phyloP scores from a whole-genome alignment of 345 rosid species.

The Triadica sebifera region DNA sequence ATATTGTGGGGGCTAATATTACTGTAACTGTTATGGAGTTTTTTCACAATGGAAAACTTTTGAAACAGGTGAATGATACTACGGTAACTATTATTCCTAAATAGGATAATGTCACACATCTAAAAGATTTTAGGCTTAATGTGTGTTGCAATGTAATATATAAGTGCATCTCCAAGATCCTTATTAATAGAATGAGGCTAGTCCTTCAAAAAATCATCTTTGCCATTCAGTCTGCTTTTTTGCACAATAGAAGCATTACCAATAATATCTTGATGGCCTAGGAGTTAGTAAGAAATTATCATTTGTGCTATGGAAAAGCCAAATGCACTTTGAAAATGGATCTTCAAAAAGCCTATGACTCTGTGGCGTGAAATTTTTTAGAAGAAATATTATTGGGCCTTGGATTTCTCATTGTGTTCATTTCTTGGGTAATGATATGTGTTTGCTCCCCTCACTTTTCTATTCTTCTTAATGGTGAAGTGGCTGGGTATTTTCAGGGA shows the following conservation, averaged over 20 bases:
- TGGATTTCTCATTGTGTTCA: neutral
- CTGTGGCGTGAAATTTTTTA: neutral
- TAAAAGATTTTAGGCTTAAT: neutral
- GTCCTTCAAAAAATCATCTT: neutral
- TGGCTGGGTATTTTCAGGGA: neutral
- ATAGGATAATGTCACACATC: neutral
- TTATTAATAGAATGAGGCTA: neutral
- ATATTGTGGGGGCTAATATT: neutral
- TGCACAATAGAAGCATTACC: neutral
- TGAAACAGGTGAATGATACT: neutral
- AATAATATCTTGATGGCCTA: neutral
- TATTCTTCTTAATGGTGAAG: neutral
- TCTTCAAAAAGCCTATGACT: neutral
- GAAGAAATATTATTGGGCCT: neutral
- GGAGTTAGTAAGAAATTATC: neutral
- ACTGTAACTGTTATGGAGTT: neutral
- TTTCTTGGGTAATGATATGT: neutral
- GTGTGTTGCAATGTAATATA: neutral
- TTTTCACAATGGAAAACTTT: neutral
- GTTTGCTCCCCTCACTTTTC: neutral
- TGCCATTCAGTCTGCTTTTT: neutral
- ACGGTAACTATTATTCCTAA: neutral
- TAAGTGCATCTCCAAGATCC: neutral
- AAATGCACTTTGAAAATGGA: neutral
- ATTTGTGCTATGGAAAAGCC: neutral